Evolutionary conservation across 352 stramenopile genomes (phyloP).

Genomic region (Phytopythium aichiense): DNA sequence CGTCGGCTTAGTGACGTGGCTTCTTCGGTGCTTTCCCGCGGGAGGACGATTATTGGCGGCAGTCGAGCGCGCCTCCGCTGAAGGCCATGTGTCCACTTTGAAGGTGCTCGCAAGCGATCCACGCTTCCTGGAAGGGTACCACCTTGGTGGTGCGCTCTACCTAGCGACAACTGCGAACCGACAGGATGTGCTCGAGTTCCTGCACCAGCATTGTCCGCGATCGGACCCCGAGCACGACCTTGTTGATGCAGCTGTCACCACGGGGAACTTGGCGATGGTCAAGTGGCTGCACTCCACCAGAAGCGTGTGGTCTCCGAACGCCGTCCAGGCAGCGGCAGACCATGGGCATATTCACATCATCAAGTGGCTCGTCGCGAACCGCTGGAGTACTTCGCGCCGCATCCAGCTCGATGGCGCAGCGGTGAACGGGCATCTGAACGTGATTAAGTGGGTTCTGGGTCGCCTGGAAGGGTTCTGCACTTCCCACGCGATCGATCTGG

Average conservation of each 20-base stretch:
- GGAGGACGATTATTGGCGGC: not conserved
- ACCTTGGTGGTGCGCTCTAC: slow-evolving; percentile 15
- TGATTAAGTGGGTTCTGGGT: slow-evolving; percentile 25
- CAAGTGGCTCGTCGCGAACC: slow-evolving; percentile 25
- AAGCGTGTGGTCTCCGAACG: slow-evolving; percentile 20
- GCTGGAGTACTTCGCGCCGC: slow-evolving; percentile 12
- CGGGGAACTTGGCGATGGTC: slow-evolving; percentile 22
- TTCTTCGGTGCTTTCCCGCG: slow-evolving; percentile 3
- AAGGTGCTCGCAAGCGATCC: not conserved
- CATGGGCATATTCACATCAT: slow-evolving; percentile 19
- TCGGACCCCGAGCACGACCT: slow-evolving; percentile 12
- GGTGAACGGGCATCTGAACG: slow-evolving; percentile 14
- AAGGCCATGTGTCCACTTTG: not conserved
- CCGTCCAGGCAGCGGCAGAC: slow-evolving; percentile 16
- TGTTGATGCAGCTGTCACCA: slow-evolving; percentile 18
- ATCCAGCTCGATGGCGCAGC: slow-evolving; percentile 21
- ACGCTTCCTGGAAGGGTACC: slow-evolving; percentile 6
- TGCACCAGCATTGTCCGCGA: slow-evolving; percentile 17
- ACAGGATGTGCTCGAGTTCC: slow-evolving; percentile 8
- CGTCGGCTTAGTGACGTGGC: slow-evolving; percentile 18
- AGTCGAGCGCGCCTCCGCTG: not conserved
- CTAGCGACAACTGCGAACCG: slow-evolving; percentile 18
- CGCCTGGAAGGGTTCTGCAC: slow-evolving; percentile 17
- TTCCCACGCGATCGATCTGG: slow-evolving; percentile 18
- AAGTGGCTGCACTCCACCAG: slow-evolving; percentile 20